phyloP scores from a whole-genome alignment of 495 filamentous ascomycete genomes.

The Penicillium angulare region DNA sequence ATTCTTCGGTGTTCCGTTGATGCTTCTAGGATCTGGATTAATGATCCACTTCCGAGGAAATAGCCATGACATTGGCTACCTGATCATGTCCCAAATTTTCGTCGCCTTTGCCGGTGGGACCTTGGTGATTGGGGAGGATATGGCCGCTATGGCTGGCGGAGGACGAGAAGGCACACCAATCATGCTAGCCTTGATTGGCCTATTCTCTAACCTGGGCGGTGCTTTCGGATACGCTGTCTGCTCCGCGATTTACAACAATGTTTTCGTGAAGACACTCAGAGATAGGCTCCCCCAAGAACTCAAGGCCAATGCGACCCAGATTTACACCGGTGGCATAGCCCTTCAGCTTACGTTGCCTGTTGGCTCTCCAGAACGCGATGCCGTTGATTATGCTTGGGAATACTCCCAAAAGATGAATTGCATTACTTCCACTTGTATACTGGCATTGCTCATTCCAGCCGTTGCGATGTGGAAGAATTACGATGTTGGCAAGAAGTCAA shows the following conservation, averaged over 20 bases:
- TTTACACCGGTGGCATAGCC: slow-evolving; percentile 42
- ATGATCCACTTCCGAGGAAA: slow-evolving; percentile 69
- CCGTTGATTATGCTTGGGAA: slow-evolving; percentile 59
- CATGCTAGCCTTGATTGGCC: slow-evolving; percentile 63
- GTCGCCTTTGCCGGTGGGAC: slow-evolving; percentile 69
- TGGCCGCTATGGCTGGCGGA: slow-evolving; percentile 71
- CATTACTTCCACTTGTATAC: slow-evolving; percentile 49
- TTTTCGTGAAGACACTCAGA: slow-evolving; percentile 55
- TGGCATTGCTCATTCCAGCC: slow-evolving; percentile 35
- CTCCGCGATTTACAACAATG: slow-evolving; percentile 67
- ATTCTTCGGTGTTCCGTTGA: slow-evolving; percentile 63
- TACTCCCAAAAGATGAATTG: slow-evolving; percentile 55
- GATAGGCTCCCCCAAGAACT: slow-evolving; percentile 36
- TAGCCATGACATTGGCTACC: slow-evolving; percentile 58
- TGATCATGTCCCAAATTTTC: slow-evolving; percentile 79
- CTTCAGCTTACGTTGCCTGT: slow-evolving; percentile 53
- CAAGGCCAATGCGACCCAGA: slow-evolving; percentile 48
- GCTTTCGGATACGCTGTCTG: slow-evolving; percentile 65
- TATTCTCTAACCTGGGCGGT: slow-evolving; percentile 68
- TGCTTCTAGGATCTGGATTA: slow-evolving; percentile 61
- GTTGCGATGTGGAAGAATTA: slow-evolving; percentile 47
- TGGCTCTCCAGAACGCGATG: slow-evolving; percentile 52
- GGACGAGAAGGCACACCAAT: slow-evolving; percentile 63
- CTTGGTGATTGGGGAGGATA: slow-evolving; percentile 65
- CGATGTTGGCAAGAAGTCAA: slow-evolving; percentile 44